Base-by-base conservation (phyloP, 352 stramenopile species). In the Phytopythium kandeliae region DNA sequence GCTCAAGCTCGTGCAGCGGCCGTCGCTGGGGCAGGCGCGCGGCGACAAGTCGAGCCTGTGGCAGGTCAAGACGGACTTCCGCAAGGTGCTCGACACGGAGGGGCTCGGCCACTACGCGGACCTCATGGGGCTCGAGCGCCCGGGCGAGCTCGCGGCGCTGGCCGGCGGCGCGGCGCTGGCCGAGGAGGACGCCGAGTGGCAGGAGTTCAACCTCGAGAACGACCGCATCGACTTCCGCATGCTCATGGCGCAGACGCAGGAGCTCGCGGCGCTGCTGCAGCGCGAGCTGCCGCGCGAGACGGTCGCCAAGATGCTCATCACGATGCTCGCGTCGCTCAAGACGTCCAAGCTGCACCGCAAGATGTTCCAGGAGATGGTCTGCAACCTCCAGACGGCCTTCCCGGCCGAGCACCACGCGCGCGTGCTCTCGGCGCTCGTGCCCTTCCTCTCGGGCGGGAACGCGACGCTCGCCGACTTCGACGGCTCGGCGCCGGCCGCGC, bases 321-420 rank as follows among this genome's bases (percentile, higher is more conserved):
- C 83, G 9, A 90, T 94, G 78, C 60, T 94, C 25, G 75, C 80
- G 47, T 92, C 78, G 31, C 69, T 94, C 43, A 90, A 91, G 65
- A 91, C 78, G 31, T 87, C 81, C 31, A 92, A 92, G 63, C 62
- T 90, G 34, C 78, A 92, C 58, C 84, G 84, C 52, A 91, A 91
- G 58, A 92, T 94, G 51, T 90, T 94, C 62, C 81, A 91, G 51
- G 80, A 91, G 55, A 89, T 94, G 74, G 77, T 91, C 19, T 90
- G 74, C 65, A 90, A 92, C 64, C 81, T 93, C 50, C 80, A 92
- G 57, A 84, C 79, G 4, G 72, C 74, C 19, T 78, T 90, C 54
- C 74, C 84, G 21, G 70, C 88, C 51, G 60, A 67, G n/a, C 74
- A 72, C 30, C 77, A 89, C 41, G 65, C 87, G 30, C 56, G 65